Conservation (phyloP, 192 early-diverging fungal genomes). For the Phycomyces nitens region DNA sequence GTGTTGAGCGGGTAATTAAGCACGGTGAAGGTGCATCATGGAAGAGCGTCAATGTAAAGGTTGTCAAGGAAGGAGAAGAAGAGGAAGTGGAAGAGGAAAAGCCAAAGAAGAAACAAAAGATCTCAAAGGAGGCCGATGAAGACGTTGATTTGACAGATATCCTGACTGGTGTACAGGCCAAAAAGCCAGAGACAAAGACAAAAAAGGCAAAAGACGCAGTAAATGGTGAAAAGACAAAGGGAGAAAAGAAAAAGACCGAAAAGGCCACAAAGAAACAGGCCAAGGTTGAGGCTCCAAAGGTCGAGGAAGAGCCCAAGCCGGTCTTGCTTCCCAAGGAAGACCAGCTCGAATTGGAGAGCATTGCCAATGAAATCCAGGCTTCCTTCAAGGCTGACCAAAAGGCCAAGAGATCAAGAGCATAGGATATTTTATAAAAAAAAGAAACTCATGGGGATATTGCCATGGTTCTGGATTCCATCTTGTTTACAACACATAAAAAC, state of each 20-base stretch:
- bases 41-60: slow-evolving; percentile 8
- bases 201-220: not conserved
- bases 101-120: slow-evolving; percentile 23
- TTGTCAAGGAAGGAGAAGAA: slow-evolving; percentile 1
- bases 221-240: not conserved
- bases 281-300: not conserved
- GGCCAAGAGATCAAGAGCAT: slow-evolving; percentile 4
- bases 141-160: slow-evolving; percentile 19
- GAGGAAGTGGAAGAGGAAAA: slow-evolving; percentile 7
- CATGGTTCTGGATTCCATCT: slow-evolving; percentile 2
- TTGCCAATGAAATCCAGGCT: slow-evolving; percentile 13
- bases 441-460: no score
- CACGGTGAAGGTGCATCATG: slow-evolving; percentile 36
- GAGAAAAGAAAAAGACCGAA: not conserved
- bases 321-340: slow-evolving; percentile 15
- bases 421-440: slow-evolving; percentile 1
- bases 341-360: slow-evolving; percentile 15
- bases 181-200: not conserved
- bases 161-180: slow-evolving; percentile 18
- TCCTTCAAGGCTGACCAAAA: not conserved
- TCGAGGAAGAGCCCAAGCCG: not conserved
- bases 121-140: slow-evolving; percentile 2
- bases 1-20: slow-evolving; percentile 40
- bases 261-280: slow-evolving; percentile 10
- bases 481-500: not conserved